Conservation (phyloP, 163 green algal species). For the Chlorella variabilis region DNA sequence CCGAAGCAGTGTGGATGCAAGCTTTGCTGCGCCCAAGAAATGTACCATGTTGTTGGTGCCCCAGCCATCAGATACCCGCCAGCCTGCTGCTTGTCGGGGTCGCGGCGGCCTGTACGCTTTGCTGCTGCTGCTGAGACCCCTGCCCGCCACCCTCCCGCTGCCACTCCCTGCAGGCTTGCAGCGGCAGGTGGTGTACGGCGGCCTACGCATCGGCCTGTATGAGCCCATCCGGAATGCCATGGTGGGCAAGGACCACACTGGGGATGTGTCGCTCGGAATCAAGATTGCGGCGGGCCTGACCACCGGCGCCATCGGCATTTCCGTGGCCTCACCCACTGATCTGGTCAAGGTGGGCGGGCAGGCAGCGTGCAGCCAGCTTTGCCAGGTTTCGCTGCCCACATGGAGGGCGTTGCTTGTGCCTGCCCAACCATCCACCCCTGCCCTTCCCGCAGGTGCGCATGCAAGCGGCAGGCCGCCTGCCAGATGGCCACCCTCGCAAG, state of each 20-base stretch:
- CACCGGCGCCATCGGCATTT: slow-evolving; percentile 93
- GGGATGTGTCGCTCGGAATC: slow-evolving; percentile 74
- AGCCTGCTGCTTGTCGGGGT: not conserved
- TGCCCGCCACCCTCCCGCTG: not conserved
- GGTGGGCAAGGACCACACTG: slow-evolving; percentile 84
- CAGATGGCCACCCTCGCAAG: slow-evolving; percentile 75
- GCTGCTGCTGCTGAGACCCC: no score
- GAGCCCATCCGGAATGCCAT: slow-evolving; percentile 84
- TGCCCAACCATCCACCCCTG: no score
- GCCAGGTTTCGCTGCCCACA: no score
- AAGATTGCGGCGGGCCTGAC: slow-evolving; percentile 97
- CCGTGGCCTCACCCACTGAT: slow-evolving; percentile 92
- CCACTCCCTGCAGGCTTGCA: slow-evolving; percentile 75
- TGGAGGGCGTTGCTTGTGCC: no score
- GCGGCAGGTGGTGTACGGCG: slow-evolving; percentile 95
- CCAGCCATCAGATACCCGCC: no score
- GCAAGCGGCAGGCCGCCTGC: slow-evolving; percentile 91
- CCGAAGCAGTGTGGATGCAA: no score
- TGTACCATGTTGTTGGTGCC: no score
- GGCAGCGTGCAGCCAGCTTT: no score
- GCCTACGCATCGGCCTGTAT: slow-evolving; percentile 97
- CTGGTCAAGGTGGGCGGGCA: slow-evolving; percentile 94
- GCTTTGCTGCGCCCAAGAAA: no score
- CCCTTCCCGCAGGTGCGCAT: slow-evolving; percentile 96
- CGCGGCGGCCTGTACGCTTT: no score